Conservation (phyloP, 2,329 filamentous ascomycete genomes). For the Fusarium subtropicale region DNA sequence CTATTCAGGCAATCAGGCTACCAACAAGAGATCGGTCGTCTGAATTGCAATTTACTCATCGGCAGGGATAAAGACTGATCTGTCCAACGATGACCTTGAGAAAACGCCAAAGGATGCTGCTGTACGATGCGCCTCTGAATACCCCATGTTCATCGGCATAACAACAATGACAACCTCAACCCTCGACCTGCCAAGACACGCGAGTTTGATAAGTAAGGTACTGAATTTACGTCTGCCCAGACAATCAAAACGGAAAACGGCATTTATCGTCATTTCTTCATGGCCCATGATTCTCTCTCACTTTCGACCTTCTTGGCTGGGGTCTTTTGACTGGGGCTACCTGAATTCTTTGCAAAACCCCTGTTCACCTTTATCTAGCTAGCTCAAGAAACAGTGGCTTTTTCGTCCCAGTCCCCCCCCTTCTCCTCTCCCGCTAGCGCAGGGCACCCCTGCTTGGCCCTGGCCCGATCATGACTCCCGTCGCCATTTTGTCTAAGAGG, state of each 20-base stretch:
- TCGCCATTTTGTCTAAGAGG: constrained; percentile 21
- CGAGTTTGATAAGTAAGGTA: background rate
- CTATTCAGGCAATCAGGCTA: background rate
- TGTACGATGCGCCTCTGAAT: background rate
- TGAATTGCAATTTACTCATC: constrained; percentile 21
- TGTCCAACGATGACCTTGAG: constrained; percentile 15
- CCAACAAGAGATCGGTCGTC: background rate
- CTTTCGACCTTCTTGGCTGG: constrained; percentile 13
- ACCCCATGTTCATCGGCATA: background rate
- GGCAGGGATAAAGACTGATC: constrained; percentile 14
- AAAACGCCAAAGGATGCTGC: constrained; percentile 26
- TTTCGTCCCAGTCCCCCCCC: constrained; percentile 28
- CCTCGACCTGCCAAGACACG: constrained; percentile 16
- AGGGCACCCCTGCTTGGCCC: constrained; percentile 22
- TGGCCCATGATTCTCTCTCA: constrained; percentile 8
- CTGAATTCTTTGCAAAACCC: constrained; percentile 30
- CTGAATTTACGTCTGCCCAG: constrained; percentile 30
- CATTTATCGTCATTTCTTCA: constrained; percentile 9
- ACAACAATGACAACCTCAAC: background rate
- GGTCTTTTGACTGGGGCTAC: constrained; percentile 21
- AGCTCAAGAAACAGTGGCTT: constrained; percentile 21
- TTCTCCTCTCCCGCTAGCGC: constrained; percentile 10
- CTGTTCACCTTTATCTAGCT: constrained; percentile 23
- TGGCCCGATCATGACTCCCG: constrained; percentile 3
- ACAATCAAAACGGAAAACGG: constrained; percentile 30